These are phyloP conservation scores for Butyriboletus loyo DNA, from an alignment of 768 basidiomycete genomes.

Conservation along the genomic window DNA sequence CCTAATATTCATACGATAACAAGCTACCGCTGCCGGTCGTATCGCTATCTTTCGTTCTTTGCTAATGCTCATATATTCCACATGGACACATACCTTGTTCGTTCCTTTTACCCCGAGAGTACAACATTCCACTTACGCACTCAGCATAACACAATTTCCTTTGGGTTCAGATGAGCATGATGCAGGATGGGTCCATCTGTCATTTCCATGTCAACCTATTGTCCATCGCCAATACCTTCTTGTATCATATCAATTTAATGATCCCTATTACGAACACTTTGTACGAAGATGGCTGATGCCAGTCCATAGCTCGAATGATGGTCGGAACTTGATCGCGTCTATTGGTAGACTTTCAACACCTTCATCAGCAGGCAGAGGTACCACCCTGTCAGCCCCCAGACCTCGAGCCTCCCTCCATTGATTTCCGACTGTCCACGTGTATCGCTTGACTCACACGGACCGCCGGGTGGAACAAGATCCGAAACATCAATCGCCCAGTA, in stretches of 20 bases:
- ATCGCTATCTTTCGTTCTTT: constrained; percentile 26
- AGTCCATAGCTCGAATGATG: not conserved
- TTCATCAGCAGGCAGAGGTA: constrained; percentile 67
- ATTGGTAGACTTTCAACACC: constrained; percentile 46
- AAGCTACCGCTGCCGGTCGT: constrained; percentile 14
- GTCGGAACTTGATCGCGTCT: not conserved
- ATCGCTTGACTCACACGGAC: constrained; percentile 32
- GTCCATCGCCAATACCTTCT: constrained; percentile 14
- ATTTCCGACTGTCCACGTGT: constrained; percentile 39
- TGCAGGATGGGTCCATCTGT: constrained; percentile 12
- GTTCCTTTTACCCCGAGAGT: constrained; percentile 9
- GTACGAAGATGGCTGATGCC: not conserved
- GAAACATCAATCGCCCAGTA: constrained; percentile 71
- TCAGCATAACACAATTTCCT: constrained; percentile 10
- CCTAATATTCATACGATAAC: constrained; percentile 22
- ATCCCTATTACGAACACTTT: not conserved
- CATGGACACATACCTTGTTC: constrained; percentile 12
- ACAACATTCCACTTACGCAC: constrained; percentile 18
- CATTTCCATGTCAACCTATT: constrained; percentile 16
- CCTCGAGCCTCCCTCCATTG: constrained; percentile 52
- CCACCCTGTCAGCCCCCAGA: constrained; percentile 87
- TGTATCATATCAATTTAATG: constrained; percentile 26
- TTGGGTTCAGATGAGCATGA: constrained; percentile 12
- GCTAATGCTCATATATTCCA: constrained; percentile 27
- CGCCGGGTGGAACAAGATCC: constrained; percentile 42